Conservation (phyloP, 2,329 filamentous ascomycete genomes). For the Thielaviopsis euricoi region DNA sequence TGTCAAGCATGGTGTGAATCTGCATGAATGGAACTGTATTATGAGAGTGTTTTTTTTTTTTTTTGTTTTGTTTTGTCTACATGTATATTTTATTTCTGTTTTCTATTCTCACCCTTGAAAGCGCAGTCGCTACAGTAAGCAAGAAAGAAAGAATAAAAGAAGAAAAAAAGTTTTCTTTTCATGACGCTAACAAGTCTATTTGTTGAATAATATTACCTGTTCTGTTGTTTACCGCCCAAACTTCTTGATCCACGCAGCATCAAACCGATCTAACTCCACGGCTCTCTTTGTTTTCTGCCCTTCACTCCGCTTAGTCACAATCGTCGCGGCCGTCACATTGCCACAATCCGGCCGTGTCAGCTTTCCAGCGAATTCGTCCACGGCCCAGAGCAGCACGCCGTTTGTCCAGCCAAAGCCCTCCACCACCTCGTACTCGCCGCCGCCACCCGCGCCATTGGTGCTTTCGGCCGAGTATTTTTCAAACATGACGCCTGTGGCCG, state of each 20-base stretch:
- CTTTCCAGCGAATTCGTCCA: conserved; percentile 41
- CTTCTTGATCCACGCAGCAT: conserved; percentile 31
- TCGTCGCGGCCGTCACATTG: conserved; percentile 25
- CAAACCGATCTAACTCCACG: conserved; percentile 29
- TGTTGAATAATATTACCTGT: background rate
- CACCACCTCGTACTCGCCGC: conserved; percentile 53
- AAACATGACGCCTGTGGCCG: conserved; percentile 44
- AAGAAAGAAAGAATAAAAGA: too few species aligned
- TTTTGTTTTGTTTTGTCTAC: background rate
- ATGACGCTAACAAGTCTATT: background rate
- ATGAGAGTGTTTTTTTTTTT: background rate
- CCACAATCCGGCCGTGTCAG: conserved; percentile 40
- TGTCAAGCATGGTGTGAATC: too few species aligned
- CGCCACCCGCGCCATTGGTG: conserved; percentile 43
- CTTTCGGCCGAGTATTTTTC: conserved; percentile 50
- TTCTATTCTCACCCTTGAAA: background rate
- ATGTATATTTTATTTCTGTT: background rate
- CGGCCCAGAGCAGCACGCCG: conserved; percentile 50
- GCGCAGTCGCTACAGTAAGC: too few species aligned
- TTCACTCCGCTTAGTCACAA: conserved; percentile 14
- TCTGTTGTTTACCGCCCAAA: conserved; percentile 20
- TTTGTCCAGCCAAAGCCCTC: conserved; percentile 59
- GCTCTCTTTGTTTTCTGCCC: conserved; percentile 19
- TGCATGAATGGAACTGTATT: background rate
- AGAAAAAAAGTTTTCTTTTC: background rate